A percentile compares a stretch with the other conserved stretches of the same genome.
phyloP scores from a whole-genome alignment of 495 filamentous ascomycete genomes.

The Aspergillus taichungensis region DNA sequence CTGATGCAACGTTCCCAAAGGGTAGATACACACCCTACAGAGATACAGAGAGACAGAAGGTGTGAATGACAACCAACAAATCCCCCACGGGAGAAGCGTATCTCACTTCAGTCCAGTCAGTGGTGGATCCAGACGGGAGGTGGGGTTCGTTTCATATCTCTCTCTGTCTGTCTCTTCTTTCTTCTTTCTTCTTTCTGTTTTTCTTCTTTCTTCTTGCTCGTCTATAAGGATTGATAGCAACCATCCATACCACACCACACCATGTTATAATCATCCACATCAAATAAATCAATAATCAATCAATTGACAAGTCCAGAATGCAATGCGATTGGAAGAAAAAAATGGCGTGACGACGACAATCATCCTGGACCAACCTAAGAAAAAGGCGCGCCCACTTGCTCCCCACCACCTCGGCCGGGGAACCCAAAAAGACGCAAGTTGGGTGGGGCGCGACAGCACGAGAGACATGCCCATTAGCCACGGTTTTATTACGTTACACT shows the following conservation, averaged over 20 bases:
- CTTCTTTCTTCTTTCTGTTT: background rate
- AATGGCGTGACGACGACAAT: background rate
- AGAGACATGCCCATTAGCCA: constrained; percentile 10
- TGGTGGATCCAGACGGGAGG: constrained; percentile 8
- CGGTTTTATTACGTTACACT: no score
- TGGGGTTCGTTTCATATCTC: constrained; percentile 6
- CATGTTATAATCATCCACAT: constrained; percentile 1
- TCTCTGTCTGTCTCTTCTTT: background rate
- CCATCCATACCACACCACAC: background rate
- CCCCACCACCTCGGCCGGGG: constrained; percentile 13
- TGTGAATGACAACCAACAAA: no score
- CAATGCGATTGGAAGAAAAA: no score
- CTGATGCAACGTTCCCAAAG: no score
- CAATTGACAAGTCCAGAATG: background rate
- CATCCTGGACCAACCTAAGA: background rate
- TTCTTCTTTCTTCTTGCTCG: background rate
- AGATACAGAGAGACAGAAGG: no score
- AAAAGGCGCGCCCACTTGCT: background rate
- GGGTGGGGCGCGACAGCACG: constrained; percentile 18
- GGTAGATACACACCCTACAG: no score
- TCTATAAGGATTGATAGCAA: no score
- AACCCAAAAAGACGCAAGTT: constrained; percentile 17
- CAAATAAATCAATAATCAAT: background rate
- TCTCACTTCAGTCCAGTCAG: constrained; percentile 8
- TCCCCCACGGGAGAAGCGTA: background rate